Evolutionary conservation across 2,329 filamentous ascomycete species (phyloP), one percentile per base, ranked within the genome.

Genomic region (Penicillium rolfsii): DNA sequence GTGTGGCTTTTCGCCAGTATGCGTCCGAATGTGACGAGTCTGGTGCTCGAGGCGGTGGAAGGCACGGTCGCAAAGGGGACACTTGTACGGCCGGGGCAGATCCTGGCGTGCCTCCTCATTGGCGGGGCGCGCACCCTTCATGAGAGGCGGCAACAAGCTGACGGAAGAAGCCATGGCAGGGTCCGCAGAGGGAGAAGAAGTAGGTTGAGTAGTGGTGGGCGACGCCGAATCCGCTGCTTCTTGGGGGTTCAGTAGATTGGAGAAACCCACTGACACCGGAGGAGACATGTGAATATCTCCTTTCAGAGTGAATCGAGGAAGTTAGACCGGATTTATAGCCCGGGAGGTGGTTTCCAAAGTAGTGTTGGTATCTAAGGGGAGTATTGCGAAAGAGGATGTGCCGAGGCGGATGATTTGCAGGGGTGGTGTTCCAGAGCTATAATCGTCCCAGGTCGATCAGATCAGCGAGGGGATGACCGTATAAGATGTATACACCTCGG

Each of bases 41-140:
- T 97, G 94, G 78, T 98, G 94, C 82, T 98, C 94, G 45, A 99
- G 85, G 65, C 95, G 92, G 83, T 98, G 95, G 81, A 99, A 99
- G 63, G 95, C 94, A 85, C 97, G 96, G 73, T 97, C 94, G 83
- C 95, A 99, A 65, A 99, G 87, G 63, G 94, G 93, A 79, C 94
- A 99, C 83, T 98, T 98, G 87, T 99, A 99, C 0, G 94, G 94
- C 59, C 95, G 89, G 61, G 95, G 95, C 57, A 98, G 86, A 79
- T 98, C 94, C 83, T 84, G 91, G 79, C 79, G 86, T 33, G 74
- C 70, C 64, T 77, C 75, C 73, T 91, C 87, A 60, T 88, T 84
- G 66, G 83, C 83, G 49, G 87, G 86, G 52, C 88, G 73, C 55
- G 75, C 70, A 59, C 77, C 77, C 64, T 77, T 77, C 67, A 80